These are phyloP conservation scores for Schwanniomyces etchellsii DNA, from an alignment of 1,139 yeast species.

Conservation along the genomic window DNA sequence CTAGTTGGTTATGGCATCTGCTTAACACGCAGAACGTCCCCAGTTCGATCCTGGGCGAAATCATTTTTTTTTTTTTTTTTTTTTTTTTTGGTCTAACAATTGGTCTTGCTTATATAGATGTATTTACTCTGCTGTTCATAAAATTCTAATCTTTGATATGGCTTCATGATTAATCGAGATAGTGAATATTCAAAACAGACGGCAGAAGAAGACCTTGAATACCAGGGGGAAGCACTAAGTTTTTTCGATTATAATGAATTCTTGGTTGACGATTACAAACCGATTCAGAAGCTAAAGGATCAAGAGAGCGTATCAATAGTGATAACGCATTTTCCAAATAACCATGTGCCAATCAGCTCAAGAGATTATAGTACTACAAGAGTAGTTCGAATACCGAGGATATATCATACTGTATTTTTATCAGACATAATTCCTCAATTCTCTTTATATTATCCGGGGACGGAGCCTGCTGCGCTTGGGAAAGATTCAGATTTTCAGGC, in stretches of 20 bases:
- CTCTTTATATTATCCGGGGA: constrained; percentile 54
- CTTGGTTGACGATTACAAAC: constrained; percentile 30
- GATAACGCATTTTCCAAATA: constrained; percentile 64
- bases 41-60: constrained; percentile 49
- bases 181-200: constrained; percentile 7
- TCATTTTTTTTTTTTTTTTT: constrained; percentile 4
- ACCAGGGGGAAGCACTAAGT: constrained; percentile 11
- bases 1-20: constrained; percentile 99
- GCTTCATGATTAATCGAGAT: constrained; percentile 11
- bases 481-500: constrained; percentile 20
- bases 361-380: constrained; percentile 35
- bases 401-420: constrained; percentile 22
- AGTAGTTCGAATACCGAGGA: constrained; percentile 59
- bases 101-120: not conserved
- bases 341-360: constrained; percentile 26
- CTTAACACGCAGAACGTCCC: constrained; percentile 99
- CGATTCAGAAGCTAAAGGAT: constrained; percentile 12
- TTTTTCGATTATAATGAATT: constrained; percentile 70
- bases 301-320: constrained; percentile 21
- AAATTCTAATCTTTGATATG: too few species aligned
- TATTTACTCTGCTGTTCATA: not conserved
- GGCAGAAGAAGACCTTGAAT: constrained; percentile 1
- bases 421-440: constrained; percentile 53
- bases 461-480: constrained; percentile 56
- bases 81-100: not conserved